Conservation (phyloP, 768 basidiomycete species). For the Pisolithus tinctorius region DNA sequence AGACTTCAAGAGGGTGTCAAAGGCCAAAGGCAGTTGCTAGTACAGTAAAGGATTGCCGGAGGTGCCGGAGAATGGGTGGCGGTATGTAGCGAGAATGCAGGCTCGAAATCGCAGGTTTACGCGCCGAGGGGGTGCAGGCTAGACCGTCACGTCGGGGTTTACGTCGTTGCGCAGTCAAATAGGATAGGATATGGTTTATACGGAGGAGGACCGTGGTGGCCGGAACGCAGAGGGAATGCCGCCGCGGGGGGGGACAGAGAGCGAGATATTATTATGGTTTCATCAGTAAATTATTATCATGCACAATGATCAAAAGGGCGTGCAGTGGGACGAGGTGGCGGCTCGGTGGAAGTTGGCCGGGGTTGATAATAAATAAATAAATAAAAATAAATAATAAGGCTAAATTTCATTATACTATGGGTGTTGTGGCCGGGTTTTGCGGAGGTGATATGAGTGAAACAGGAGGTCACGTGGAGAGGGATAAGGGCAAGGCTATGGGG, state of each 20-base stretch:
- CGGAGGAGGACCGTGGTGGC: not conserved
- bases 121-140: not conserved
- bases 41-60: not conserved
- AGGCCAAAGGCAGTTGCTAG: not conserved
- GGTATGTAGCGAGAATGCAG: not conserved
- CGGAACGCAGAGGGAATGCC: not conserved
- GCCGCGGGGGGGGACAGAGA: not conserved
- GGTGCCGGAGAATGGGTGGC: not conserved
- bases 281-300: not conserved
- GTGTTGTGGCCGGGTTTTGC: not conserved
- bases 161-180: not conserved
- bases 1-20: no score
- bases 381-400: not conserved
- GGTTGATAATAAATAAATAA: not conserved
- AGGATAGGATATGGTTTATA: not conserved
- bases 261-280: not conserved
- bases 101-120: not conserved
- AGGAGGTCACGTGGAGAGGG: slow-evolving; percentile 24
- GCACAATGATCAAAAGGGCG: not conserved
- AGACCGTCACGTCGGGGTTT: not conserved
- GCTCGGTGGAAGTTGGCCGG: not conserved
- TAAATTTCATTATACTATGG: not conserved
- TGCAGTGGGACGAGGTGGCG: not conserved
- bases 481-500: slow-evolving; percentile 64
- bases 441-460: slow-evolving; percentile 4